Base-by-base conservation (phyloP, 1,139 yeast species). In the Candida glucosophila region DNA sequence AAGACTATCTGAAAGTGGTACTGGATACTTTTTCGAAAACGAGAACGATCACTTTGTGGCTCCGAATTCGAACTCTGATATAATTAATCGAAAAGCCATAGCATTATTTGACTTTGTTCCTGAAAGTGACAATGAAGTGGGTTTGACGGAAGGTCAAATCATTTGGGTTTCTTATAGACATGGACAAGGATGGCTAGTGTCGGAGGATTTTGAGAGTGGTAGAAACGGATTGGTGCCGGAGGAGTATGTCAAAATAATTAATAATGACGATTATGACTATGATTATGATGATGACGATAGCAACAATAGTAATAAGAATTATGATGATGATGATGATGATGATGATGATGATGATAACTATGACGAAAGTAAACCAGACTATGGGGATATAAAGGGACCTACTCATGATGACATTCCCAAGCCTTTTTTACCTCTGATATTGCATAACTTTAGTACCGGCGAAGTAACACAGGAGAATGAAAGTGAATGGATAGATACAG, bases 111-210 rank as follows among this genome's bases (percentile, higher is more conserved):
- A 88, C 41, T 90, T 90, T 47, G 65, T 59, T 17, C 95, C 98
- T 0, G 97, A 90, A 47, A 90, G 90, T 50, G 95, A 85, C 40
- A 90, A 90, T 49, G 99, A 90, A 44, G 75, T 88, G 27, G 74
- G 70, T 9, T 57, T 90, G 21, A 53, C 52, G 6, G 94, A 81
- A 41, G 95, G 95, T 20, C 97, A 90, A 52, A 52, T 73, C 12
- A 73, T 92, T 3, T 79, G 90, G 73, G 80, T 90, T 17, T 75
- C 80, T 32, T 88, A 88, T 50, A 72, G 94, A 35, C 95, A 90
- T 49, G 97, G 97, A 12, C 96, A 90, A 49, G 99, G 99, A 5
- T 90, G 98, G 99, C 65, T 92, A 4, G 97, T 90, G 25, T 97
- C 97, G 0, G 83, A 78, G 40, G 88, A 82, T 44, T 80, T 86